Base-by-base conservation (phyloP, 2,329 filamentous ascomycete species). In the Aspergillus spinulosporus region DNA sequence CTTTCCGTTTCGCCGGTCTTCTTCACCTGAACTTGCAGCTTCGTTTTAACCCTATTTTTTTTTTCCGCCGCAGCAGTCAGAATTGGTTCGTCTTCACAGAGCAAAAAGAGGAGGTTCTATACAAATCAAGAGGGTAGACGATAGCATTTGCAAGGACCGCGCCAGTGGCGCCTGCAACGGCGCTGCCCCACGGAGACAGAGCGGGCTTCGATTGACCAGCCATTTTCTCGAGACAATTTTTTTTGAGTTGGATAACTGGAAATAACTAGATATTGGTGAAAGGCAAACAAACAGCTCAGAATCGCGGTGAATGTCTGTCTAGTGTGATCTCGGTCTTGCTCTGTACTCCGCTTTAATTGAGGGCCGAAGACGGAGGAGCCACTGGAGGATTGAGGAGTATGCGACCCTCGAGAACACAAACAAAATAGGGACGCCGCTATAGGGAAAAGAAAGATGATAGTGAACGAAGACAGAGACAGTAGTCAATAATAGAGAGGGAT, bases 41-140 rank as follows among this genome's bases (percentile, higher is more conserved):
- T 88, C 48, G 94, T 99, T 79, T 99, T 99, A 66, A 99, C 90
- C 66, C 92, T 97, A 69, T 26, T 28, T 28, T 28, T 92, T 97
- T 68, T n/a, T 15, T 34, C 44, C 45, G 64, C 15, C 56, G 42
- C 5, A 21, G 31, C 45, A 28, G 57, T 68, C 51, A 72, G 63
- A 40, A 49, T 48, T 15, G 15, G 5, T 43, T 26, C 12, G 12
- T 32, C 42, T 42, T 37, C 12, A 43, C 47, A 5, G 14, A 43
- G 14, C 28, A 11, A 34, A 32, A 9, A 32, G 47, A 49, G 26
- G 44, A 28, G 31, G 29, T 39, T 15, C 77, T 89, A 80, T 80
- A 96, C 92, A 99, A 92, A 76, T 99, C 94, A 59, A 99, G 82
- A 46, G 94, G 94, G 75, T 99, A 99, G 56, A 97, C 93, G 61